Percentiles rank a stretch among this genome's conserved stretches.
Conservation (phyloP, 768 basidiomycete species). For the Peribolospora kevripleyi region DNA sequence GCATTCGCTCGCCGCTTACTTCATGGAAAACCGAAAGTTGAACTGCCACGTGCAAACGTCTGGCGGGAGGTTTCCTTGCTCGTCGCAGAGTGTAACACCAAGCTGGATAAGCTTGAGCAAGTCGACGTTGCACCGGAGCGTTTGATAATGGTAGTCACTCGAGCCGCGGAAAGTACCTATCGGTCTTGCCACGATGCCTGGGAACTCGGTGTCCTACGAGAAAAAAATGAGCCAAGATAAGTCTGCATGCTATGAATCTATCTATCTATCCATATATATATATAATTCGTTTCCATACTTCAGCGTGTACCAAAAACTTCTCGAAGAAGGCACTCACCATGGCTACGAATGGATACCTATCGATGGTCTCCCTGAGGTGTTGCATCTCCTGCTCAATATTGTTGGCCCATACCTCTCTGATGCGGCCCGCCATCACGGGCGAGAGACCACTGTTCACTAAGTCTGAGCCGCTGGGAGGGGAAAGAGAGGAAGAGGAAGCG, state of each 20-base stretch:
- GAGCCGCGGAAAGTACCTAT: slow-evolving; percentile 91
- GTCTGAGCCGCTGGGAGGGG: too few species aligned
- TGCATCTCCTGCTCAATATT: slow-evolving; percentile 86
- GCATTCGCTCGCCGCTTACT: slow-evolving; percentile 28
- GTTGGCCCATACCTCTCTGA: slow-evolving; percentile 83
- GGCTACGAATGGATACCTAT: slow-evolving; percentile 72
- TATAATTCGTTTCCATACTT: neutral
- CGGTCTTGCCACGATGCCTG: slow-evolving; percentile 89
- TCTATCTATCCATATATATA: too few species aligned
- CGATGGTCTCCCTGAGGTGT: slow-evolving; percentile 61
- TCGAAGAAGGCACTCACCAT: slow-evolving; percentile 35
- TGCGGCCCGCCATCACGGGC: slow-evolving; percentile 15
- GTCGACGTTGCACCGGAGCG: slow-evolving; percentile 95
- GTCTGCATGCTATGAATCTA: slow-evolving; percentile 9
- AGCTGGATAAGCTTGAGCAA: slow-evolving; percentile 92
- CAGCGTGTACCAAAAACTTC: neutral
- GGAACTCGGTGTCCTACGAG: slow-evolving; percentile 85
- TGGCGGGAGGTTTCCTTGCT: slow-evolving; percentile 70
- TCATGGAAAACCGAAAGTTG: slow-evolving; percentile 80
- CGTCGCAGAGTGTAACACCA: slow-evolving; percentile 80
- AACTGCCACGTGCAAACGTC: slow-evolving; percentile 96
- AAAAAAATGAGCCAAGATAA: slow-evolving; percentile 4
- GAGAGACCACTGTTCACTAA: too few species aligned
- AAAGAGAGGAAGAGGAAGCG: too few species aligned
- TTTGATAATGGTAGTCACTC: slow-evolving; percentile 97